phyloP scores from a whole-genome alignment of 805 yeast species.

The Torulaspora delbrueckii region DNA sequence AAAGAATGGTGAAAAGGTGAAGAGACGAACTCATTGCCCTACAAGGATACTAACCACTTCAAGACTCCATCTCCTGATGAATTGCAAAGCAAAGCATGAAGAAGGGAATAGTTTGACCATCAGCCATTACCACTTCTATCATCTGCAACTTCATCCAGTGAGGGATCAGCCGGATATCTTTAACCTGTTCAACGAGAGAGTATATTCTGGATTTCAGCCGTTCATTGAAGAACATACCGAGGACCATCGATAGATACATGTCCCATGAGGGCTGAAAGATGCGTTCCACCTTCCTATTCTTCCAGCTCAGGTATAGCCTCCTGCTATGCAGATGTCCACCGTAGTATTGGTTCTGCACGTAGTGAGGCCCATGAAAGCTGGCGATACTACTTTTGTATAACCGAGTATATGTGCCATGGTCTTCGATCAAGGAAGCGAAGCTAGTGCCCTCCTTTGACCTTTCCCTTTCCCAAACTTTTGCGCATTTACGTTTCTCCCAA shows the following conservation, averaged over 20 bases:
- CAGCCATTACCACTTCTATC: background rate
- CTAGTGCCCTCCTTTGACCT: background rate
- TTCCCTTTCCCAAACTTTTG: background rate
- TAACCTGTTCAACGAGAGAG: background rate
- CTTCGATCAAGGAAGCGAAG: background rate
- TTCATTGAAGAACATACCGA: background rate
- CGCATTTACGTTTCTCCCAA: background rate
- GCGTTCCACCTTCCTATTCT: background rate
- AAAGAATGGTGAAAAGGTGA: background rate
- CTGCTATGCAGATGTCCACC: background rate
- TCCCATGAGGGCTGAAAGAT: background rate
- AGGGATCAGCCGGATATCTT: background rate
- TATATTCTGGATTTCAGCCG: background rate
- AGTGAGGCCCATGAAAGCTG: background rate
- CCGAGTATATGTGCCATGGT: background rate
- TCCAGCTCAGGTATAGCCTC: background rate
- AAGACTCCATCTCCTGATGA: background rate
- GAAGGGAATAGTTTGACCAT: background rate
- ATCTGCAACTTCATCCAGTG: slow-evolving; percentile 1
- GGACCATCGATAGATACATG: slow-evolving; percentile 1
- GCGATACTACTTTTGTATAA: background rate
- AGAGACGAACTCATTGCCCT: background rate
- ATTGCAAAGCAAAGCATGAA: background rate
- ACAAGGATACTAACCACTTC: background rate
- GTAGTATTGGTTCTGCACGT: background rate